Percentiles rank a stretch among this genome's conserved stretches.
Evolutionary conservation across 441 rosid species (phyloP).

Genomic region (Breynia disticha): DNA sequence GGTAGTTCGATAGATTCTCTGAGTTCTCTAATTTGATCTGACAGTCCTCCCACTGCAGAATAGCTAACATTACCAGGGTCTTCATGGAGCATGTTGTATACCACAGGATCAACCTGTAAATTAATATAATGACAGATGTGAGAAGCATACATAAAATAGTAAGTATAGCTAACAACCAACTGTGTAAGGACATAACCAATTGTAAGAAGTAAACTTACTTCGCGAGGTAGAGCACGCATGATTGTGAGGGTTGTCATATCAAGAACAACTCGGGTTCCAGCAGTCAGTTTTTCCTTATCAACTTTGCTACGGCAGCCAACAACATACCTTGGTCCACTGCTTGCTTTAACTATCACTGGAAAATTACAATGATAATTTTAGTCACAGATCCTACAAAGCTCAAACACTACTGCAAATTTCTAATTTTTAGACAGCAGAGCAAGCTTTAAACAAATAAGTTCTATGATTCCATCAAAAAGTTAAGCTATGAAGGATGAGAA

Average conservation of each 20-base stretch:
- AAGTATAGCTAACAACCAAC: background rate
- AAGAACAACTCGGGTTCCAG: constrained; percentile 77
- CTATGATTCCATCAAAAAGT: too few relatives aligned
- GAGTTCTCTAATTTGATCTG: constrained; percentile 90
- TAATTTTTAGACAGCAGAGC: too few relatives aligned
- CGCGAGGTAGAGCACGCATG: constrained; percentile 84
- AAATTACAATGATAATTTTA: background rate
- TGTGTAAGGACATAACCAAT: background rate
- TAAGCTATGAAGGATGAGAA: too few relatives aligned
- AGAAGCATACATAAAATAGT: background rate
- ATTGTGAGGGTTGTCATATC: constrained; percentile 72
- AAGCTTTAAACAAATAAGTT: too few relatives aligned
- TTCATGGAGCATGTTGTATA: constrained; percentile 95
- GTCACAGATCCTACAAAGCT: background rate
- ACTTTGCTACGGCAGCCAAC: constrained; percentile 82
- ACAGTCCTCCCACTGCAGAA: constrained; percentile 91
- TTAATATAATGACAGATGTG: constrained; percentile 2
- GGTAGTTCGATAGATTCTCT: constrained; percentile 98
- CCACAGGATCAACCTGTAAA: constrained; percentile 88
- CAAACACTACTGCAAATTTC: background rate
- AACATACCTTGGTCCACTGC: constrained; percentile 61
- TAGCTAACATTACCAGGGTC: constrained; percentile 97
- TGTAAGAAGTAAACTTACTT: constrained; percentile 26
- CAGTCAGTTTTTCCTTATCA: constrained; percentile 67
- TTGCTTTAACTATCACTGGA: constrained; percentile 70